Conservation (phyloP, 1,284 basidiomycete species). For the Cryptococcus jaspeensis region DNA sequence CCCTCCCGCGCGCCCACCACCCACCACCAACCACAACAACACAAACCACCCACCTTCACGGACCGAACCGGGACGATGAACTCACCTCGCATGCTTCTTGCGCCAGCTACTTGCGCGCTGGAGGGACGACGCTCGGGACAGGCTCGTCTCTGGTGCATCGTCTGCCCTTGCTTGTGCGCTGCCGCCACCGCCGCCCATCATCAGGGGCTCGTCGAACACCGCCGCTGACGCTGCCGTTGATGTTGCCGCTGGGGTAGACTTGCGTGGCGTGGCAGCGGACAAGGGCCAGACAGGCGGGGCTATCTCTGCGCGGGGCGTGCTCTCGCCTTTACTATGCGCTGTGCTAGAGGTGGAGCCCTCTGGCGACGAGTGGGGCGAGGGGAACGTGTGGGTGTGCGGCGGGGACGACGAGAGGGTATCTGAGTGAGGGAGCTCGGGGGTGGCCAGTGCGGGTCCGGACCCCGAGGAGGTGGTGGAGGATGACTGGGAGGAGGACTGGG, state of each 20-base stretch:
- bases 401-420: neutral
- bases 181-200: constrained; percentile 1
- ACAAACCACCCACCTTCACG: no score
- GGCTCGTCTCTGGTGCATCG: neutral
- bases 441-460: constrained; percentile 9
- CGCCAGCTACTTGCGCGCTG: constrained; percentile 31
- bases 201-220: constrained; percentile 1
- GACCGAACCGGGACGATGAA: constrained; percentile 6
- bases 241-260: no score
- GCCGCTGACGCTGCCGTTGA: neutral
- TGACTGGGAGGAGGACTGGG: constrained; percentile 7
- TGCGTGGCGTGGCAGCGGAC: constrained; percentile 1
- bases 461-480: constrained; percentile 7
- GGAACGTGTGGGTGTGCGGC: neutral
- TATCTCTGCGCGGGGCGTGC: constrained; percentile 33
- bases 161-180: no score
- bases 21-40: neutral
- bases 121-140: constrained; percentile 9
- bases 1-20: neutral
- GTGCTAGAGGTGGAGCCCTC: constrained; percentile 26
- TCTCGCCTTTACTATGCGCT: constrained; percentile 25
- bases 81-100: constrained; percentile 42
- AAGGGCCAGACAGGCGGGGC: constrained; percentile 27
- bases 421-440: constrained; percentile 9
- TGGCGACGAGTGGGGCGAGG: constrained; percentile 17